Conservation (phyloP, 441 rosid genomes). For the Raphanus hybrid region DNA sequence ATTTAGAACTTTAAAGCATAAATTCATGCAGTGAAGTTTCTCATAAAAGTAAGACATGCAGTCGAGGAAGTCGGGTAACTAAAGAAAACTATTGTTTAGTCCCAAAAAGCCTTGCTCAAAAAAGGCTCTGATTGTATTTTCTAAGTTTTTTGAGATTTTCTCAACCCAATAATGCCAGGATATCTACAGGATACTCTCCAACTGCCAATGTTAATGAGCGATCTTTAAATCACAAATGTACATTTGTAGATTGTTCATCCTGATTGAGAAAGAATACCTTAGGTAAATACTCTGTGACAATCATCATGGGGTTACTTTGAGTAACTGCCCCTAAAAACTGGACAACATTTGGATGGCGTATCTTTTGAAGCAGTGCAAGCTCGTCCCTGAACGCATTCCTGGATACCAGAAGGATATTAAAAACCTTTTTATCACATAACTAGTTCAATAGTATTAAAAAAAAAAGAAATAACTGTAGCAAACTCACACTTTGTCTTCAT, state of each 20-base stretch:
- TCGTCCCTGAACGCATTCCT: slow-evolving; percentile 80
- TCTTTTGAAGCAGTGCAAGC: slow-evolving; percentile 79
- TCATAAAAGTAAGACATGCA: not conserved
- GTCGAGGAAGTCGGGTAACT: not conserved
- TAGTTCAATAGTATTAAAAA: not conserved
- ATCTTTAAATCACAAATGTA: slow-evolving; percentile 9
- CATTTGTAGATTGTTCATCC: slow-evolving; percentile 8
- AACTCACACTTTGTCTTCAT: slow-evolving; percentile 78
- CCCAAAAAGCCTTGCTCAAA: slow-evolving; percentile 6
- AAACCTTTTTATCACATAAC: not conserved
- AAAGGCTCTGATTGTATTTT: not conserved
- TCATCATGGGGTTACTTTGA: slow-evolving; percentile 86
- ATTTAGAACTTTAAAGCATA: slow-evolving; percentile 5
- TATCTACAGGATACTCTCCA: not conserved
- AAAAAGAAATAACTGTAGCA: slow-evolving; percentile 15
- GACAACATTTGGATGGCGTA: slow-evolving; percentile 85
- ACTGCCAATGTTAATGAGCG: slow-evolving; percentile 7
- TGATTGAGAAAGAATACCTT: slow-evolving; percentile 52
- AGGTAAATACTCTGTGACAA: slow-evolving; percentile 75
- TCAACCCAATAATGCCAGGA: slow-evolving; percentile 6
- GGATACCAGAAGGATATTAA: slow-evolving; percentile 37
- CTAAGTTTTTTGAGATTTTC: not conserved
- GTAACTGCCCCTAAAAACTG: slow-evolving; percentile 89
- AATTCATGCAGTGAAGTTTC: not conserved
- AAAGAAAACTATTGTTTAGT: not conserved